Base-by-base conservation (phyloP, 371 early-diverging fungal species). In the Mucor mucedo region DNA sequence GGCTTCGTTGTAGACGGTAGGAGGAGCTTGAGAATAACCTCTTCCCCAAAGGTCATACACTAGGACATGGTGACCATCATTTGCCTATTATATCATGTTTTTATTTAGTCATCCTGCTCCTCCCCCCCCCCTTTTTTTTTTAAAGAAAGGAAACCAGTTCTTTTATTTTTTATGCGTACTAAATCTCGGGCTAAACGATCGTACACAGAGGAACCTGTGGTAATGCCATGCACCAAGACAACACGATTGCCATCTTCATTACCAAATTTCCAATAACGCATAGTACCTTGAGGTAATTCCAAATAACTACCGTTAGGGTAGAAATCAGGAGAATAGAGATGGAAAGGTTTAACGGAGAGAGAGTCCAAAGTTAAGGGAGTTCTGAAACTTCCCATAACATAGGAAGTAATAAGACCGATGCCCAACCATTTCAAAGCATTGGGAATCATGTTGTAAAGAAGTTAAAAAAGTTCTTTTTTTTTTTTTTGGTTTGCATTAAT, bases 161-260 rank as follows among this genome's bases (percentile, higher is more conserved):
- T n/a, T n/a, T n/a, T n/a, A n/a, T n/a, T 30, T 28, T 28, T 30
- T 28, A 38, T 27, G 6, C 44, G 44, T 67, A 76, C 79, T 59
- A 79, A 56, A 33, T 60, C 63, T 52, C 69, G 54, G 9, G 73
- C 75, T 10, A 76, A 39, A 41, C 68, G 71, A 21, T 69, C 66
- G 39, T 76, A 79, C 5, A 49, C 64, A 14, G 71, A 48, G 27
- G 75, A 63, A 5, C 77, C 77, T 0, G 75, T 72, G 16, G 79
- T 62, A 52, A 87, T 80, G 39, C 88, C 88, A 56, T 87, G 88
- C 32, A 87, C 68, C 13, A 87, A 72, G 7, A 83, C 75, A 28
- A 87, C 79, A n/a, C 70, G 73, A 41, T 69, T 61, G 2, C 88
- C 88, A 28, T 76, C 56, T 13, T 72, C 71, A 39, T 80, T 72